Conservation (phyloP, 2,329 filamentous ascomycete species). For the Colletotrichum coccodes region DNA sequence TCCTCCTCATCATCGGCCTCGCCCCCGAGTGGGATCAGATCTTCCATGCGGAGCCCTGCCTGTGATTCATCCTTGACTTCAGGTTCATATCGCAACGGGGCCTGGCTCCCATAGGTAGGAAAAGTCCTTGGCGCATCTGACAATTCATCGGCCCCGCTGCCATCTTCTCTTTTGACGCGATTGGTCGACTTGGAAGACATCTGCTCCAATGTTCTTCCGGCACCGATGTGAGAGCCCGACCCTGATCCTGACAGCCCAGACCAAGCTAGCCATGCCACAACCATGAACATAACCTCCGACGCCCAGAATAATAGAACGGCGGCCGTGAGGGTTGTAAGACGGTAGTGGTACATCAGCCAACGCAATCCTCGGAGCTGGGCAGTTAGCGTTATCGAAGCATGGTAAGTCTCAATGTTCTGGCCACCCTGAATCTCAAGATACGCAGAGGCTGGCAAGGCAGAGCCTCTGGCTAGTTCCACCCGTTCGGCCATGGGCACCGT, state of each 20-base stretch:
- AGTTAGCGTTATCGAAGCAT: constrained; percentile 72
- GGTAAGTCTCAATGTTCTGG: constrained; percentile 80
- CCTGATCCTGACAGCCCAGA: constrained; percentile 32
- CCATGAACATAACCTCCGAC: constrained; percentile 75
- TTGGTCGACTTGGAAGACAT: neutral
- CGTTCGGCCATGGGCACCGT: constrained; percentile 78
- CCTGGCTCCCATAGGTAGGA: constrained; percentile 53
- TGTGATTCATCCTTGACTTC: constrained; percentile 45
- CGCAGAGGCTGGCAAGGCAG: constrained; percentile 55
- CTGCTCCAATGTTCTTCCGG: constrained; percentile 28
- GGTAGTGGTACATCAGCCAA: constrained; percentile 89
- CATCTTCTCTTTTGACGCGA: constrained; percentile 40
- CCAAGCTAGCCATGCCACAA: constrained; percentile 71
- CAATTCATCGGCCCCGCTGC: constrained; percentile 40
- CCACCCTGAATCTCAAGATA: constrained; percentile 76
- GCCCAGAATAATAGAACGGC: constrained; percentile 82
- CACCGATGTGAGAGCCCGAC: constrained; percentile 33
- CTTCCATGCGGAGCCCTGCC: constrained; percentile 40
- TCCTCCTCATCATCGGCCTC: constrained; percentile 57
- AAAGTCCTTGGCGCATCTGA: constrained; percentile 57
- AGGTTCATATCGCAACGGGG: constrained; percentile 52
- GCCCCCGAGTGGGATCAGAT: constrained; percentile 46
- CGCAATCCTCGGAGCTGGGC: constrained; percentile 81
- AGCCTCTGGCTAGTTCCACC: constrained; percentile 66
- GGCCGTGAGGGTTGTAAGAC: constrained; percentile 73